Base-by-base conservation (phyloP, 352 stramenopile species). In the Blastocystis sp. region DNA sequence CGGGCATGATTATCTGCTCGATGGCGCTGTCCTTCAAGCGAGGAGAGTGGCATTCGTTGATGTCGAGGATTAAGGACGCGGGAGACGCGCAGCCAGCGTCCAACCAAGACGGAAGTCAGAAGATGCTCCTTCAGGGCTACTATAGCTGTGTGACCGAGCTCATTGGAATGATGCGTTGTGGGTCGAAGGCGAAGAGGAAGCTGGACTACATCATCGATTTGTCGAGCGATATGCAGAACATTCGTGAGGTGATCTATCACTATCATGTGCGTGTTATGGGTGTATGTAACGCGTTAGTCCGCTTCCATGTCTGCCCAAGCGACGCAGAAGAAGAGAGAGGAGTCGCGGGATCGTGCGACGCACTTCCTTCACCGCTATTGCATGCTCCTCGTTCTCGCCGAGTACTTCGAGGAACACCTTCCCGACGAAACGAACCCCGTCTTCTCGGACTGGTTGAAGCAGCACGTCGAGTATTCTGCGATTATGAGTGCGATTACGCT, bases 1-100 rank as follows among this genome's bases (percentile, higher is more conserved):
- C 94, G 0, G 94, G 94, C n/a, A 90, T 97, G 3, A 93, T 96
- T 13, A 96, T 94, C 79, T 93, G 94, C 1, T 95, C 94, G 80
- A 95, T 96, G 93, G 91, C 55, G n/a, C 60, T 85, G 16, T 61
- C 74, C 24, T 85, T 85, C 60, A 85, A 85, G 45, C 13, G 50
- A 24, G 74, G 74, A 39, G 50, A 85, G 21, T 85, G 74, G 74
- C 74, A 85, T n/a, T 59, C 21, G 19, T 24, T 74, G 24, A 74
- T 74, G 63, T 45, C 63, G 35, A n/a, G 63, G 39, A 74, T 74
- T 41, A 37, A 33, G 2, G 71, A 81, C 21, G 35, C 21, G 12
- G 74, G 59, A 45, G 55, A 60, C 21, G 37, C 6, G 33, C 45
- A 55, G 45, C 45, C 9, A 6, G 45, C 45, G 45, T 55, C 45